Base-by-base conservation (phyloP, 495 filamentous ascomycete species). In the Aspergillus taichungensis region DNA sequence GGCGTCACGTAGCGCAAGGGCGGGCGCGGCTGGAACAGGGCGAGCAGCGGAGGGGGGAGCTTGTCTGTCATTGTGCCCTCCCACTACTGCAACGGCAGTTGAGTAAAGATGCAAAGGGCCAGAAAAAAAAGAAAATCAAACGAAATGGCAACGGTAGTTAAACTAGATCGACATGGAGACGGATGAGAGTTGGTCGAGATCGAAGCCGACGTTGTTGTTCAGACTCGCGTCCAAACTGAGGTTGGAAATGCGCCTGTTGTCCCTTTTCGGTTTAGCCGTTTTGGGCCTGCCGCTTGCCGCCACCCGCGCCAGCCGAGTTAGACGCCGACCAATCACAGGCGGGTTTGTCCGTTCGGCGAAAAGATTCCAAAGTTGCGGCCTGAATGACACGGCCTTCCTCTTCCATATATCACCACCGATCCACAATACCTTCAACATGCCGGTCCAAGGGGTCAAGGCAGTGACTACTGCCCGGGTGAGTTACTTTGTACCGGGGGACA, bases 11-110 rank as follows among this genome's bases (percentile, higher is more conserved):
- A 98, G 63, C 89, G 85, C 51, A 98, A 73, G 41, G 91, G 82
- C 39, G 94, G 92, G 29, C 92, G 85, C 48, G 92, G 87, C 56
- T 89, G 84, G 69, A 98, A 98, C 46, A 98, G 87, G 53, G 85
- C 85, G 56, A 96, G 78, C 30, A 98, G 79, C 51, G 91, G 90
- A 39, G 86, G 87, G 40, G 91, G 91, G 6, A 98, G 83, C 66
- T 91, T 88, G 73, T 95, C 90, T 6, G 91, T 97, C 91, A 96
- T 97, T 30, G 40, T 74, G 45, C 43, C 38, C 30, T 40, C 45
- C 42, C 40, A 37, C 45, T 27, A 30, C 36, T 47, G 40, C 43
- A 35, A 43, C 33, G 18, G 31, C 31, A 35, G 42, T 12, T 34
- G 35, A 48, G 28, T n/a, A n/a, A n/a, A n/a, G n/a, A n/a, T n/a